A percentile compares a stretch with the other conserved stretches of the same genome.
Conservation (phyloP, 75 land plant species). For the Larix kaempferi region DNA sequence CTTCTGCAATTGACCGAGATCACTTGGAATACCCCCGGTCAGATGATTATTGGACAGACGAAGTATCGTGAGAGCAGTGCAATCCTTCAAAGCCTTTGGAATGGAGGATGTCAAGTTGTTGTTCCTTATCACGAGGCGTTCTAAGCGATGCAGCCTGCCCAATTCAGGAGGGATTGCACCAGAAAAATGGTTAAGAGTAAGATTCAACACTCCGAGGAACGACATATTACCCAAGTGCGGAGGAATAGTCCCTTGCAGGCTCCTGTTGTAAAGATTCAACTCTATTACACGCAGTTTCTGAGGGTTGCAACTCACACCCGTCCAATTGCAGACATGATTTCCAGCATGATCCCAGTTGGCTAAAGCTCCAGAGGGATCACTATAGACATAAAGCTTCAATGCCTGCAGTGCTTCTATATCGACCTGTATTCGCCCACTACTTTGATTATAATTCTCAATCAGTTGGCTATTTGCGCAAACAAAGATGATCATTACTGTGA, state of each 20-base stretch:
- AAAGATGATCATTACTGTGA: no score
- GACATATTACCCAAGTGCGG: not conserved
- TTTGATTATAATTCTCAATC: no score
- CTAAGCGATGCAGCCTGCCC: constrained; percentile 32
- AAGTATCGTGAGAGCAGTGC: constrained; percentile 15
- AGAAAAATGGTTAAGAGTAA: constrained; percentile 14
- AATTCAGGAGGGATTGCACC: constrained; percentile 5
- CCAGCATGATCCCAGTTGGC: not conserved
- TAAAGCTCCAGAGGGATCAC: not conserved
- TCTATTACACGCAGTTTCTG: no score
- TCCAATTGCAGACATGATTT: not conserved
- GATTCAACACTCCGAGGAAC: constrained; percentile 9
- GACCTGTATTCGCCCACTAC: not conserved
- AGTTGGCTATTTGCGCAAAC: no score
- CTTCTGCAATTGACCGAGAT: constrained; percentile 8
- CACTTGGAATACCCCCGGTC: constrained; percentile 12
- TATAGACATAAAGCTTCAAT: not conserved
- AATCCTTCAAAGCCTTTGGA: constrained; percentile 49
- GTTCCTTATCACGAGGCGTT: constrained; percentile 41
- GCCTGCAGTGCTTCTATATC: not conserved
- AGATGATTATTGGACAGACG: constrained; percentile 11
- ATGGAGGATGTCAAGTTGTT: constrained; percentile 47
- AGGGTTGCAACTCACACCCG: no score
- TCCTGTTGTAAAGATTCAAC: no score
- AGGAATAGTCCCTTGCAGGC: not conserved